A percentile compares a stretch with the other conserved stretches of the same genome.
phyloP scores from a whole-genome alignment of 257 asterid species.

The Solanum pinnatisectum region DNA sequence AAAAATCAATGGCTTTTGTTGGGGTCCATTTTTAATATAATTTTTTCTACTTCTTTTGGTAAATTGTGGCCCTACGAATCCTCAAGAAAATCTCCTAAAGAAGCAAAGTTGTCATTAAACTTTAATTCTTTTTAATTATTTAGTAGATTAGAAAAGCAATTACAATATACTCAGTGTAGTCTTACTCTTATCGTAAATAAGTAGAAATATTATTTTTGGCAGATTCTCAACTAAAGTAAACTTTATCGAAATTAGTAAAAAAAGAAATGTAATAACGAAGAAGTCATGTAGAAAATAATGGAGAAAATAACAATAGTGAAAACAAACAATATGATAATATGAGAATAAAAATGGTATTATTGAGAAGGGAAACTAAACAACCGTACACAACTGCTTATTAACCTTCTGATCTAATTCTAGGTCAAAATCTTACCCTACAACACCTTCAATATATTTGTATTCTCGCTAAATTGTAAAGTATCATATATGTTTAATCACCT shows the following conservation, averaged over 20 bases:
- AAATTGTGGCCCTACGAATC: not conserved
- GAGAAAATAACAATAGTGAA: not conserved
- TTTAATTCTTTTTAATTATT: not conserved
- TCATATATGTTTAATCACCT: not conserved
- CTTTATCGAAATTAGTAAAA: not conserved
- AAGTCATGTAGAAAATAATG: not conserved
- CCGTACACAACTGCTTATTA: not conserved
- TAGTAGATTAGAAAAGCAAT: not conserved
- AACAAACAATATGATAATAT: not conserved
- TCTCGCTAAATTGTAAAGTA: not conserved
- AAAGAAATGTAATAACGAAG: rapidly evolving
- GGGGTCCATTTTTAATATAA: not conserved
- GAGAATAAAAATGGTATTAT: not conserved
- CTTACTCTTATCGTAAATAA: not conserved
- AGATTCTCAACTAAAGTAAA: not conserved
- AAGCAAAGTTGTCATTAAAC: not conserved
- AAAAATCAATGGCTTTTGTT: not conserved
- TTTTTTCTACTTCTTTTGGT: not conserved
- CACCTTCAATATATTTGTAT: too few species aligned
- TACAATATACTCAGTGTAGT: not conserved
- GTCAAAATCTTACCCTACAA: too few species aligned
- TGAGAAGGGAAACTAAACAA: not conserved
- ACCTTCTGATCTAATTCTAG: not conserved
- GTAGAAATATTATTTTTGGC: not conserved
- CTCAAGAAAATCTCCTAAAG: not conserved